These are phyloP conservation scores for Xylaria hypoxylon DNA, from an alignment of 2,329 filamentous ascomycete species.

Conservation along the genomic window DNA sequence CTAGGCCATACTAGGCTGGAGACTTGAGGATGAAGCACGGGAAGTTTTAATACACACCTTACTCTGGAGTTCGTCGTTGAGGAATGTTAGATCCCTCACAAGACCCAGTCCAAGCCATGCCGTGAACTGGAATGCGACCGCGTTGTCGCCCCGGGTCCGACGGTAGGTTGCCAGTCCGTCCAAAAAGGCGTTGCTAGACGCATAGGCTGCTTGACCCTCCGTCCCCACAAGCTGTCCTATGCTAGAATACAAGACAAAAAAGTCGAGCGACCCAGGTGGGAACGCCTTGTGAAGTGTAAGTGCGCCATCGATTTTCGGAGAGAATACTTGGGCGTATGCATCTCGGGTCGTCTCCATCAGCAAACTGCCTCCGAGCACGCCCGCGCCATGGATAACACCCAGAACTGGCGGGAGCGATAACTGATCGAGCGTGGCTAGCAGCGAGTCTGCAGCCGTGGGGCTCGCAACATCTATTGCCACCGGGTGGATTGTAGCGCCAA, in stretches of 20 bases:
- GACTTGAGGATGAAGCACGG: no score
- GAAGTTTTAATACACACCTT: slow-evolving; percentile 38
- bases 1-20: no score
- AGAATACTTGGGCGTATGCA: slow-evolving; percentile 51
- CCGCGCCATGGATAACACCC: not conserved
- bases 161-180: slow-evolving; percentile 45
- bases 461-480: not conserved
- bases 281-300: slow-evolving; percentile 45
- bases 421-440: not conserved
- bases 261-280: slow-evolving; percentile 49
- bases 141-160: slow-evolving; percentile 53
- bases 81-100: slow-evolving; percentile 50
- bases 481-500: not conserved
- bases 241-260: slow-evolving; percentile 46
- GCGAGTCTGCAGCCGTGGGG: not conserved
- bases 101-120: slow-evolving; percentile 56
- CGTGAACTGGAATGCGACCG: slow-evolving; percentile 57
- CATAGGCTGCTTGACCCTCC: slow-evolving; percentile 43
- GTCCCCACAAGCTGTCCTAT: slow-evolving; percentile 49
- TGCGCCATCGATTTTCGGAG: slow-evolving; percentile 53
- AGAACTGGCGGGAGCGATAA: not conserved
- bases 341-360: slow-evolving; percentile 10
- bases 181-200: slow-evolving; percentile 34
- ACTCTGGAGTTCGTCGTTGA: slow-evolving; percentile 40
- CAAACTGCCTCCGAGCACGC: slow-evolving; percentile 28